These are phyloP conservation scores for Trichoderma sp. DNA, from an alignment of 2,329 filamentous ascomycete genomes.

Conservation along the genomic window DNA sequence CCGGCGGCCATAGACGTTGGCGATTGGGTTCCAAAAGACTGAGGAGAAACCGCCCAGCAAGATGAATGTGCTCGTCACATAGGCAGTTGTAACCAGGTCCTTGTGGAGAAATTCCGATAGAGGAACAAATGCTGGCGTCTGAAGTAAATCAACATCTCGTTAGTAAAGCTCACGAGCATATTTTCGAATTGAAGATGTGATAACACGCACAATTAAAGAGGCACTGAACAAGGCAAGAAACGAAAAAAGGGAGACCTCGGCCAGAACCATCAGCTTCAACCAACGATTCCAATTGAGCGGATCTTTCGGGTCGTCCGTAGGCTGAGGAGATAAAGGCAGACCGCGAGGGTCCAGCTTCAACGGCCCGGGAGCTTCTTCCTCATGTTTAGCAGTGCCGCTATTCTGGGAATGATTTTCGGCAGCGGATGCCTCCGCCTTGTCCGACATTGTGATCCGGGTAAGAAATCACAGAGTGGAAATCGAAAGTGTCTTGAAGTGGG, in stretches of 20 bases:
- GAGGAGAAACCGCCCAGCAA: neutral
- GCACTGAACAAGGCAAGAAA: constrained; percentile 15
- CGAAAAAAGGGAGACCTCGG: constrained; percentile 7
- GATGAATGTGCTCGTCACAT: constrained; percentile 15
- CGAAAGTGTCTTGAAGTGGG: neutral
- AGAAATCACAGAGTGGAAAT: neutral
- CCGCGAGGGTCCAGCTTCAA: constrained; percentile 9
- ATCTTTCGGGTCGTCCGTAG: constrained; percentile 5
- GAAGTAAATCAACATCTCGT: neutral
- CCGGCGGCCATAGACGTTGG: constrained; percentile 13
- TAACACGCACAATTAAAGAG: constrained; percentile 9
- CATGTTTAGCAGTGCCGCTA: constrained; percentile 6
- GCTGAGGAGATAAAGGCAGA: constrained; percentile 8
- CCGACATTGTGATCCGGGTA: neutral
- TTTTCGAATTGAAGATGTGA: neutral
- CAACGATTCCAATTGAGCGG: constrained; percentile 17
- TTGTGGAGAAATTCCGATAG: neutral
- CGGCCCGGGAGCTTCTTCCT: neutral
- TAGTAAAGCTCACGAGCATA: neutral
- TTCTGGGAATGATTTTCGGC: constrained; percentile 2
- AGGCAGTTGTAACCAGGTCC: constrained; percentile 5
- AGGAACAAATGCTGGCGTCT: constrained; percentile 14
- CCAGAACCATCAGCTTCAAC: constrained; percentile 15
- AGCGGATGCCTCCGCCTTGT: constrained; percentile 3
- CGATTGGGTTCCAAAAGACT: constrained; percentile 9